Evolutionary conservation across 495 filamentous ascomycete species (phyloP).

Genomic region (Copromyces sp.): DNA sequence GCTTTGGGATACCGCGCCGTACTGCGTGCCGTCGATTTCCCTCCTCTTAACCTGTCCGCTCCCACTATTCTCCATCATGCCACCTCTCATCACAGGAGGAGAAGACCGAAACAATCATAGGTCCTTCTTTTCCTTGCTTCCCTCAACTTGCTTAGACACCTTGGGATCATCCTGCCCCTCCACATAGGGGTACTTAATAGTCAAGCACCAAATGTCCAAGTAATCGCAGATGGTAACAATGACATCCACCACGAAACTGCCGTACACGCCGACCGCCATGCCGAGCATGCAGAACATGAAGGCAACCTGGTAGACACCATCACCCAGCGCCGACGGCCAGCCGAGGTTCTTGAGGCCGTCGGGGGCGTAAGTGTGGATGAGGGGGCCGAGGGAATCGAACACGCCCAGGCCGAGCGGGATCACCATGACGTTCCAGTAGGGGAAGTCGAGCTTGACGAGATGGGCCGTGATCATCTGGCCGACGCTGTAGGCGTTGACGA

Average conservation of each 20-base stretch:
- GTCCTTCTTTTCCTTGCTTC: slow-evolving; percentile 18
- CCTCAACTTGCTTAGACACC: slow-evolving; percentile 6
- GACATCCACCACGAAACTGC: slow-evolving; percentile 90
- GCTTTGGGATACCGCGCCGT: neutral
- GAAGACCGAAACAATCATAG: slow-evolving; percentile 7
- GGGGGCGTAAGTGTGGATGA: slow-evolving; percentile 45
- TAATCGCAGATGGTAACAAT: slow-evolving; percentile 97
- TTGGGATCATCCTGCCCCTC: slow-evolving; percentile 27
- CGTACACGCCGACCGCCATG: slow-evolving; percentile 73
- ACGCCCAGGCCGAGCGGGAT: slow-evolving; percentile 60
- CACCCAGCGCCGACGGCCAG: slow-evolving; percentile 71
- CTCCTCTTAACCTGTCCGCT: neutral
- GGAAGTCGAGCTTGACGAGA: slow-evolving; percentile 72
- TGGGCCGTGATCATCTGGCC: slow-evolving; percentile 93
- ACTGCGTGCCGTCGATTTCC: neutral
- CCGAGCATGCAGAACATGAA: slow-evolving; percentile 82
- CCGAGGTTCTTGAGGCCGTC: slow-evolving; percentile 37
- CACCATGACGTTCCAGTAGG: slow-evolving; percentile 74
- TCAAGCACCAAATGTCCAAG: slow-evolving; percentile 95
- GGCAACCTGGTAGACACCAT: slow-evolving; percentile 67
- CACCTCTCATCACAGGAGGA: neutral
- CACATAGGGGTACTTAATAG: slow-evolving; percentile 71
- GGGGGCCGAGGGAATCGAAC: slow-evolving; percentile 65
- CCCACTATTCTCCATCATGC: neutral
- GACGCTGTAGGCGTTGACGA: slow-evolving; percentile 88